Evolutionary conservation across 169 alveolate genomes (phyloP), one percentile per base, ranked within the genome.

Genomic region (Eimeria sp.): DNA sequence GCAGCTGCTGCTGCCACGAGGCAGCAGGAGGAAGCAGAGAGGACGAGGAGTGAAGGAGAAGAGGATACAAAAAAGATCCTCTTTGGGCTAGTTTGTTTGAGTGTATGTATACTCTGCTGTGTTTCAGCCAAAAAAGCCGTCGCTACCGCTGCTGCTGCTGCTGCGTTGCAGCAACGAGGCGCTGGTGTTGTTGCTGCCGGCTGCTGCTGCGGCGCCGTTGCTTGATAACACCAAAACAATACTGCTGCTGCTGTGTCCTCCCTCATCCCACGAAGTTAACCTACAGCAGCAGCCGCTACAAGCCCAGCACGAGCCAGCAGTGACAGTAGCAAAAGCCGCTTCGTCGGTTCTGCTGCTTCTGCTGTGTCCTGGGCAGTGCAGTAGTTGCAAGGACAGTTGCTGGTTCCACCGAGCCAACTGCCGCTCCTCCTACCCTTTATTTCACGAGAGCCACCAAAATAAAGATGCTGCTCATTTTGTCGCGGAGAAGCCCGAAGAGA

Each of bases 161-260:
- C 93, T 61, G 93, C 93, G 93, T 27, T 86, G 93, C 93, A 57
- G 72, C 91, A 86, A 86, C 93, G 93, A 86, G 93, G 93, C 93
- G 80, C 93, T 86, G 93, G 61, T 86, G 93, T 49, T 86, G 93
- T 82, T 86, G 93, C 93, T 86, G 93, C 93, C 58, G 93, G 82
- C 93, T 40, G 83, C 93, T 86, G 78, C 65, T 61, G 75, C 92
- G 58, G 80, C 93, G 78, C 82, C 30, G 93, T 63, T 61, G 82
- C 93, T 30, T 70, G 61, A 7, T 86, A 40, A 86, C 80, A 86
- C 34, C 75, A 61, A 34, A 86, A 49, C 78, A 57, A 63, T 58
- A 40, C 61, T 86, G 93, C 93, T 86, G 93, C 82, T 49, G 82
- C 51, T 9, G 61, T 43, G 78, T 22, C 80, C 78, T 43, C 93